Evolutionary conservation across 139 green algal genomes (phyloP), one percentile per base, ranked within the genome.

Genomic region (Pseudopediastrum boryanum): DNA sequence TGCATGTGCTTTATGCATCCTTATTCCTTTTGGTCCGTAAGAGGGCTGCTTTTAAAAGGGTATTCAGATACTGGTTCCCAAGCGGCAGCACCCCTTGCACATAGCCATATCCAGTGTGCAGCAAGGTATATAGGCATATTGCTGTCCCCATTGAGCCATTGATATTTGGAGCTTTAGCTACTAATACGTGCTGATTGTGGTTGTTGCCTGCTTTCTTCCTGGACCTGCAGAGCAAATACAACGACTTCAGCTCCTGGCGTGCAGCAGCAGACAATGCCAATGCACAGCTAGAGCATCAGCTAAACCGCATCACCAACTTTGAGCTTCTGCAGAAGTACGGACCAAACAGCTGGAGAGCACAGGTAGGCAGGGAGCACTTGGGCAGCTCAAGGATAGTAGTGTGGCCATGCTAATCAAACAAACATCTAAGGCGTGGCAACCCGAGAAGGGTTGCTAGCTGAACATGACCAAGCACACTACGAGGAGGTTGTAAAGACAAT

Each of bases 241-340:
- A 88, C 63, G 88, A 95, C 59, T 33, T 83, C 1, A 56, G 38
- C 13, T 83, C 91, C 6, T 96, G 92, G 92, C 51, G 51, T 5
- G 52, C 58, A 2, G 84, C 91, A 0, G 50, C 92, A 61, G 87
- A 95, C 71, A 96, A 96, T 78, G 90, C 90, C 3, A 68, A 90
- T 52, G 65, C 75, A 12, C 92, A 96, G 88, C 80, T 95, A 69
- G 91, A 95, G 77, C 92, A 96, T 74, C 92, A 96, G 84, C 75
- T 87, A 46, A 64, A 81, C 61, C 81, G 86, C 62, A 89, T 97
- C 66, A 50, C 92, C 3, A 97, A 97, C 81, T 70, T 95, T 70
- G 90, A 96, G 83, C 84, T 97, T 68, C 75, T 96, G 82, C 81
- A 92, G 2, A 91, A 93, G 80, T 90, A 88, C 69, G 93, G 93